Conservation (phyloP, 331 rosid genomes). For the Pyracantha coccinea region DNA sequence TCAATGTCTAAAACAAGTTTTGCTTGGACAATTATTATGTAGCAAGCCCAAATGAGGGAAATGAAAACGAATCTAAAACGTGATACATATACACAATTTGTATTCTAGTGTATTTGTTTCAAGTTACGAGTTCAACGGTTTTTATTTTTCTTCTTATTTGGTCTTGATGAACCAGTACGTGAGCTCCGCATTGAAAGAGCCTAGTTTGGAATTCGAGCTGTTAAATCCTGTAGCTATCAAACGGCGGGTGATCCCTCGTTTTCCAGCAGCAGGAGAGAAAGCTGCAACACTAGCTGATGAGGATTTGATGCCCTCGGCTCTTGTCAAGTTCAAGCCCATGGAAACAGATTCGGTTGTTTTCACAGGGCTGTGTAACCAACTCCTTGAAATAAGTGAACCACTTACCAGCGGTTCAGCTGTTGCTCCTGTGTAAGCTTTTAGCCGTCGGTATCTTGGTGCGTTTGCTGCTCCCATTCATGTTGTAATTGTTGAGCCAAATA, state of each 20-base stretch:
- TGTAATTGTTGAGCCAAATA: constrained; percentile 9
- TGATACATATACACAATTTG: neutral
- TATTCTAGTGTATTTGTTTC: neutral
- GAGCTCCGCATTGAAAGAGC: constrained; percentile 62
- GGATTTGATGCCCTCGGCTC: constrained; percentile 84
- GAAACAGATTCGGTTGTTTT: constrained; percentile 83
- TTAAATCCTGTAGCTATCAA: constrained; percentile 61
- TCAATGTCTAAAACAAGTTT: neutral
- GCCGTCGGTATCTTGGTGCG: neutral
- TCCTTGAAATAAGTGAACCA: constrained; percentile 78
- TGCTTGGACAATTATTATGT: neutral
- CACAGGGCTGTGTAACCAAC: constrained; percentile 71
- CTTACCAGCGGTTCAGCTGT: constrained; percentile 35
- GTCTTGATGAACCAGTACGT: constrained; percentile 48
- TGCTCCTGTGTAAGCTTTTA: constrained; percentile 13
- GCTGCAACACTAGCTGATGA: constrained; percentile 65
- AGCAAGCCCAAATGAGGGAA: neutral
- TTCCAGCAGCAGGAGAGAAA: constrained; percentile 44
- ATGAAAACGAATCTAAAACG: neutral
- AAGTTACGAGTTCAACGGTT: neutral
- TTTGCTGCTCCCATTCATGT: constrained; percentile 2
- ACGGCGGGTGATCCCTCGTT: constrained; percentile 64
- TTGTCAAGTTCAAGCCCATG: constrained; percentile 73
- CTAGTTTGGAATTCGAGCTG: constrained; percentile 66
- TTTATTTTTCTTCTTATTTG: neutral